Evolutionary conservation across 1,139 yeast species (phyloP).

Genomic region (Taphrina confusa): DNA sequence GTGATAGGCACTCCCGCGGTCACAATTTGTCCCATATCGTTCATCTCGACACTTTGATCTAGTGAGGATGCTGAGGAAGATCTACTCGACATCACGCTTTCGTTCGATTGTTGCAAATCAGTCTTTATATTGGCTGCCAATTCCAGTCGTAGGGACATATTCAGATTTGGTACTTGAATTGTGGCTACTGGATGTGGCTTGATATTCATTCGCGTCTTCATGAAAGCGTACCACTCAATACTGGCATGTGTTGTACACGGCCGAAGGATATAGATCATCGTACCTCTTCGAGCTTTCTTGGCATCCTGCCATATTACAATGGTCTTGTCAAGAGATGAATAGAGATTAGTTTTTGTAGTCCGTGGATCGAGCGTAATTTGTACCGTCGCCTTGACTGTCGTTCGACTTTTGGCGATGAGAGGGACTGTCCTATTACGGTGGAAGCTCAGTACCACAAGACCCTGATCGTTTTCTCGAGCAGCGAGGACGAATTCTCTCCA

Average conservation of each 20-base stretch:
- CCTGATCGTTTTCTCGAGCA: conserved; percentile 53
- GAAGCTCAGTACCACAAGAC: conserved; percentile 63
- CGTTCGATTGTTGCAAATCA: not conserved
- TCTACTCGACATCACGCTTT: not conserved
- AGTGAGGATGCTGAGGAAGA: not conserved
- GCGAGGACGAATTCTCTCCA: conserved; percentile 76
- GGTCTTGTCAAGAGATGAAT: conserved; percentile 64
- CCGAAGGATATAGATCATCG: conserved; percentile 56
- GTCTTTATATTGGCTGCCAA: conserved; percentile 46
- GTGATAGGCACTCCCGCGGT: conserved; percentile 40
- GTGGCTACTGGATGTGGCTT: conserved; percentile 45
- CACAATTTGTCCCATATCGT: conserved; percentile 28
- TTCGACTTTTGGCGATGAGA: conserved; percentile 42
- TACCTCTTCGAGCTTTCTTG: conserved; percentile 39
- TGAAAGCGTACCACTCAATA: conserved; percentile 62
- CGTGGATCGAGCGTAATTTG: conserved; percentile 39
- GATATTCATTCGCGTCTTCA: conserved; percentile 52
- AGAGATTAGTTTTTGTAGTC: conserved; percentile 53
- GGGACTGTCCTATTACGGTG: conserved; percentile 55
- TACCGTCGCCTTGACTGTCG: conserved; percentile 32
- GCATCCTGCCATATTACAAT: conserved; percentile 17
- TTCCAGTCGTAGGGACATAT: conserved; percentile 50
- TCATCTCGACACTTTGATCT: not conserved
- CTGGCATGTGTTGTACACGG: conserved; percentile 58
- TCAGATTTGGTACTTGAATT: conserved; percentile 57